These are phyloP conservation scores for Nowakowskiella sp. DNA, from an alignment of 192 early-diverging fungal genomes.

Conservation along the genomic window DNA sequence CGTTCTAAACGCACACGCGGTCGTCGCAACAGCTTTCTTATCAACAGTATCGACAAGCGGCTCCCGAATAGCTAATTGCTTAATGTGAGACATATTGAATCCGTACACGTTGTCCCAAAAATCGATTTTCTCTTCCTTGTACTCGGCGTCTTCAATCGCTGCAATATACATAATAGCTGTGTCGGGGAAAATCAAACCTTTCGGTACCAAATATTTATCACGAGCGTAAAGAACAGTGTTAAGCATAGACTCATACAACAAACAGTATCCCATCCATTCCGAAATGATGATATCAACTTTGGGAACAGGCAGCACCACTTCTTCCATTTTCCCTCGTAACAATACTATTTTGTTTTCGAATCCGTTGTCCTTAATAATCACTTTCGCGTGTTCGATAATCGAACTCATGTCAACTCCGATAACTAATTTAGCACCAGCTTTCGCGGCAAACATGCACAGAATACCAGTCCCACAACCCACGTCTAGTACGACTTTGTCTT, in stretches of 20 bases:
- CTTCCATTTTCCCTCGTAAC: constrained; percentile 96
- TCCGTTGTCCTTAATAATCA: constrained; percentile 92
- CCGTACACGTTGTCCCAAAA: constrained; percentile 95
- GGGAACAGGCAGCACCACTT: constrained; percentile 83
- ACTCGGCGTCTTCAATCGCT: constrained; percentile 91
- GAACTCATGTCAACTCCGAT: constrained; percentile 96
- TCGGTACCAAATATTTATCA: constrained; percentile 83
- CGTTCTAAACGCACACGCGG: constrained; percentile 65
- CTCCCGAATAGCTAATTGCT: constrained; percentile 73
- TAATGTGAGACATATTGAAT: constrained; percentile 95
- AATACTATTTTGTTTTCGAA: constrained; percentile 81
- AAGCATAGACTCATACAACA: constrained; percentile 98
- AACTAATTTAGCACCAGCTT: constrained; percentile 90
- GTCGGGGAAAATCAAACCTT: constrained; percentile 85
- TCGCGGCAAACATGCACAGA: constrained; percentile 98
- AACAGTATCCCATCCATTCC: constrained; percentile 99
- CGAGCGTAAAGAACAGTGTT: constrained; percentile 97
- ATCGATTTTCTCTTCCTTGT: constrained; percentile 83
- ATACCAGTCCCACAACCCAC: constrained; percentile 99
- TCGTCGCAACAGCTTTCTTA: constrained; percentile 72
- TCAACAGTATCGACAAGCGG: constrained; percentile 96
- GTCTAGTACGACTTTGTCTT: constrained; percentile 95
- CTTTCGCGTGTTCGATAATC: constrained; percentile 91
- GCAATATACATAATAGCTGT: constrained; percentile 80
- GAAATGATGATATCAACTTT: constrained; percentile 99